Base-by-base conservation (phyloP, 208 protist species). In the Angomonas ambiguus region DNA sequence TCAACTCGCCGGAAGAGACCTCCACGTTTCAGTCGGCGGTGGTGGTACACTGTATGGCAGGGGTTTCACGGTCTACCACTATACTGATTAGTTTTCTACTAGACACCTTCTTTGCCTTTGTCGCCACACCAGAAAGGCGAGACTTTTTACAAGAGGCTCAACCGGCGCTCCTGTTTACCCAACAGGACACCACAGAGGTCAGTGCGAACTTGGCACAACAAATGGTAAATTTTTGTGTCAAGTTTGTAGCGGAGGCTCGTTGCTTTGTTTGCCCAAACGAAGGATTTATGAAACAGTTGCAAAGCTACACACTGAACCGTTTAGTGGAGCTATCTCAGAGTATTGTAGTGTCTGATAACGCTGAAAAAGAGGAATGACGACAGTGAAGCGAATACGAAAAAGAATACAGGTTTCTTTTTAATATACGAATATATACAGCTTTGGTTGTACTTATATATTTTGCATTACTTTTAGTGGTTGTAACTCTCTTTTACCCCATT, bases 21-120 rank as follows among this genome's bases (percentile, higher is more conserved):
- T 2, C 2, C 2, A 20, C 24, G 5, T 8, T 22, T 22, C 56
- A 61, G 56, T 16, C 56, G 10, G 20, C 30, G 13, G 56, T 61
- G 2, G 56, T 41, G 56, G 30, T 61, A 11, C 56, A 61, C 31
- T 61, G 56, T 22, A 61, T 61, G 31, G 56, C 56, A 22, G 56
- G 56, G 18, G 31, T 61, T 3, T 61, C 56, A 11, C 24, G 56
- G 30, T 61, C 56, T 20, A 42, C 56, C 6, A 61, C 30, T 2
- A 22, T 61, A 3, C 28, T 38, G 2, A 31, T 38, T 18, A 8
- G 20, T 3, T 61, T 61, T 42, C 31, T 61, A 22, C 31, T 61
- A 3, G 56, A 61, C 30, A n/a, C 20, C 11, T 61, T 61, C 45
- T 38, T 61, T 10, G 25, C 4, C 24, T 1, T 25, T 8, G 28